Percentiles rank a stretch among this genome's conserved stretches.
Conservation (phyloP, 257 asterid genomes). For the Lantana camara region DNA sequence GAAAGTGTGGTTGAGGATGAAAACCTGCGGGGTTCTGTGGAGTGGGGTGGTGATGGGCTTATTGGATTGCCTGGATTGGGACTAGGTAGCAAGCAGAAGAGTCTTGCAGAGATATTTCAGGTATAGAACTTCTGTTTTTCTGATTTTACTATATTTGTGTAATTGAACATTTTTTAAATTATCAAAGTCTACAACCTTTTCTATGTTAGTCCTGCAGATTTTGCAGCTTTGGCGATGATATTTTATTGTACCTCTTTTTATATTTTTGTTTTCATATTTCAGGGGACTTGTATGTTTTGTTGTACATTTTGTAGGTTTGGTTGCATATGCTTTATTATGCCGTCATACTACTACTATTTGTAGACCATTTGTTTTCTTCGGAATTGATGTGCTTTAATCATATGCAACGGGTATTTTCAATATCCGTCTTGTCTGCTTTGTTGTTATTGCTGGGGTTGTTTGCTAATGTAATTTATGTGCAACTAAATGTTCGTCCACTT, state of each 20-base stretch:
- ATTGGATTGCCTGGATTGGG: constrained; percentile 92
- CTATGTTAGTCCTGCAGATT: constrained; percentile 14
- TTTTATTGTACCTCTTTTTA: not conserved
- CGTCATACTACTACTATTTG: too few species aligned
- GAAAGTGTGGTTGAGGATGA: constrained; percentile 57
- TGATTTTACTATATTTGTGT: not conserved
- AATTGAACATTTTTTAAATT: not conserved
- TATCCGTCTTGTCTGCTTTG: not conserved
- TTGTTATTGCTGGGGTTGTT: not conserved
- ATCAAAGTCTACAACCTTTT: not conserved
- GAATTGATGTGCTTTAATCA: too few species aligned
- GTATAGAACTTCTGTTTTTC: constrained; percentile 38
- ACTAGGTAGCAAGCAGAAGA: constrained; percentile 75
- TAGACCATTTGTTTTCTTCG: too few species aligned
- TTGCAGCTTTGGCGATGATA: constrained; percentile 3
- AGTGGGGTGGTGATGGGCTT: constrained; percentile 94
- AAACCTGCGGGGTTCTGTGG: constrained; percentile 59
- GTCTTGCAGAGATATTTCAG: constrained; percentile 84
- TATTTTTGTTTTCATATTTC: too few species aligned
- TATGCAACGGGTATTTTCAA: too few species aligned
- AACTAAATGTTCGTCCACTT: not conserved
- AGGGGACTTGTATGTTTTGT: not conserved
- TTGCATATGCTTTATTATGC: too few species aligned
- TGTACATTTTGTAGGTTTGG: not conserved
- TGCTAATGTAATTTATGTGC: not conserved